Percentiles rank a stretch among this genome's conserved stretches.
Conservation (phyloP, 2,329 filamentous ascomycete species). For the Aureobasidium sp. region DNA sequence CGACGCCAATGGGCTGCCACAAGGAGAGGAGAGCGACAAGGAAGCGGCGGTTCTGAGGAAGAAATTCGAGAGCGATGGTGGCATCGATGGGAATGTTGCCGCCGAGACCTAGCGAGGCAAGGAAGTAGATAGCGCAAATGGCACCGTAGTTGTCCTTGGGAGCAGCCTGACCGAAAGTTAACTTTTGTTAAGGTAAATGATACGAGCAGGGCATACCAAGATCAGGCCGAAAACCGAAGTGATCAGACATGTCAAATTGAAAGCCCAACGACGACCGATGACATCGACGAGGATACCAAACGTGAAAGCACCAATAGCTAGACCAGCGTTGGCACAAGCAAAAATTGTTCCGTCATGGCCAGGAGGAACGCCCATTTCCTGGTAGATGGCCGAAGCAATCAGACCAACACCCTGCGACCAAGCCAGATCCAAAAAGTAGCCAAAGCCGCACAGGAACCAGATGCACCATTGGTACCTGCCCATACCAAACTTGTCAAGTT, state of each 20-base stretch:
- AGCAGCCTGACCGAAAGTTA: background rate
- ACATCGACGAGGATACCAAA: constrained; percentile 53
- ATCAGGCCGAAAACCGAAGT: constrained; percentile 48
- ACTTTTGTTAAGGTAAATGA: background rate
- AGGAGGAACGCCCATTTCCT: constrained; percentile 48
- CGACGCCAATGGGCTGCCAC: constrained; percentile 51
- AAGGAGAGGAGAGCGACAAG: constrained; percentile 47
- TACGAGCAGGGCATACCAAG: constrained; percentile 37
- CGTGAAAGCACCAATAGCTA: constrained; percentile 50
- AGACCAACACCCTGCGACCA: constrained; percentile 55
- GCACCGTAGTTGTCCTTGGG: constrained; percentile 39
- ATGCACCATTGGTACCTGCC: constrained; percentile 46
- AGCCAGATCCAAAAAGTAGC: constrained; percentile 50
- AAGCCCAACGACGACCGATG: constrained; percentile 48
- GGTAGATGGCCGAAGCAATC: constrained; percentile 47
- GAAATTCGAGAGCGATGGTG: constrained; percentile 51
- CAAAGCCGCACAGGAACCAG: constrained; percentile 40
- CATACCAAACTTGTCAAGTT: constrained; percentile 49
- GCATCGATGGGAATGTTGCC: constrained; percentile 53
- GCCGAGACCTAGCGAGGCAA: constrained; percentile 43
- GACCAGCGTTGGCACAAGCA: constrained; percentile 47
- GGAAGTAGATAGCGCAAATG: constrained; percentile 48
- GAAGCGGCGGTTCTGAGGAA: constrained; percentile 47
- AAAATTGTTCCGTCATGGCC: constrained; percentile 41
- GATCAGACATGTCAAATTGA: constrained; percentile 53